A percentile compares a stretch with the other conserved stretches of the same genome.
phyloP scores from a whole-genome alignment of 345 rosid genomes.

The Corchorus capsularis region DNA sequence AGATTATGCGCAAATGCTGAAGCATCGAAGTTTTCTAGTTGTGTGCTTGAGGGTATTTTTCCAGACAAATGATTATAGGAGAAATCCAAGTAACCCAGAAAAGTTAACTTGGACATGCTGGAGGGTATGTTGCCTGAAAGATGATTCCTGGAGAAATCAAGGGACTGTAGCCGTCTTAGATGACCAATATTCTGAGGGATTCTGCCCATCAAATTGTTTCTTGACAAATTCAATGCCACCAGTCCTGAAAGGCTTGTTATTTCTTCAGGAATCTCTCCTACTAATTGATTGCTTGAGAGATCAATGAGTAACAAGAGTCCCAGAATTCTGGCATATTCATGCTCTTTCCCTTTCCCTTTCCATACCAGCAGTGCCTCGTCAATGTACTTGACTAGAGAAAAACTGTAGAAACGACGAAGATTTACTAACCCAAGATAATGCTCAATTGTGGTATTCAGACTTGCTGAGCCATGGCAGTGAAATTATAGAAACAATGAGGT shows the following conservation, averaged over 20 bases:
- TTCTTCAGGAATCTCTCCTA: constrained; percentile 35
- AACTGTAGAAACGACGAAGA: too few relatives aligned
- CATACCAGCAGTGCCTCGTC: constrained; percentile 26
- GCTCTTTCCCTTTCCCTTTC: constrained; percentile 31
- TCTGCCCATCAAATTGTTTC: constrained; percentile 5
- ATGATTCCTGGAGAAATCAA: constrained; percentile 37
- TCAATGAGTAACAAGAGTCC: constrained; percentile 10
- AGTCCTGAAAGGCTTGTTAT: constrained; percentile 22
- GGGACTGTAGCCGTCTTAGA: constrained; percentile 26
- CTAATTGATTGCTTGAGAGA: constrained; percentile 30
- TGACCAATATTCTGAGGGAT: constrained; percentile 32
- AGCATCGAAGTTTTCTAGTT: constrained; percentile 17
- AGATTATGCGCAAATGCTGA: constrained; percentile 1
- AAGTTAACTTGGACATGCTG: neutral
- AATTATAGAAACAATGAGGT: neutral
- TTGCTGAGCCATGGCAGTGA: neutral
- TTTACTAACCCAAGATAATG: neutral
- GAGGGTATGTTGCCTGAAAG: constrained; percentile 37
- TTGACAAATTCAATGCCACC: constrained; percentile 23
- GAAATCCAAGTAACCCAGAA: constrained; percentile 9
- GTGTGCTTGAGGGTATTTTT: constrained; percentile 17
- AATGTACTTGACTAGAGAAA: neutral
- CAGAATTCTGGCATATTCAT: neutral
- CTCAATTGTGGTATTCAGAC: neutral
- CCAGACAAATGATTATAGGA: constrained; percentile 20